Conservation (phyloP, 108 stramenopile species). For the Skeletonema tropicum region DNA sequence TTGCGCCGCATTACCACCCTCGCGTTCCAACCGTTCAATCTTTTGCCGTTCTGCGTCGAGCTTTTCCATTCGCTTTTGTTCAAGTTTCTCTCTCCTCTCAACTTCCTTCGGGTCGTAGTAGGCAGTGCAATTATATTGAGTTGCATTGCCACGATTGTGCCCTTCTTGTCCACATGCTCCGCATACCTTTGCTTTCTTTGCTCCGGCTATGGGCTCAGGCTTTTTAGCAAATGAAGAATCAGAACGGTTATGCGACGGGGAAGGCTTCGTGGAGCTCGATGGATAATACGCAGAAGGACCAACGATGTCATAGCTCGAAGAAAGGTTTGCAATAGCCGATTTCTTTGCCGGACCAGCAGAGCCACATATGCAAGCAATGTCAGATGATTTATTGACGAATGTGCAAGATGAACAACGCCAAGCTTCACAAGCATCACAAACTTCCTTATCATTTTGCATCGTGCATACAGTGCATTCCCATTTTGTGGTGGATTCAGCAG, state of each 20-base stretch:
- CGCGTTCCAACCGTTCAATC: slow-evolving; percentile 27
- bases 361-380: background rate
- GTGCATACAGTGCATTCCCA: slow-evolving; percentile 1
- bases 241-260: background rate
- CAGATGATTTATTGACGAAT: background rate
- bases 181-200: slow-evolving; percentile 33
- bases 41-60: slow-evolving; percentile 23
- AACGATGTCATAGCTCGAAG: background rate
- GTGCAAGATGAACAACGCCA: background rate
- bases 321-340: too few species aligned
- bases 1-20: slow-evolving; percentile 19
- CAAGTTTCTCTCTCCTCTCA: slow-evolving; percentile 40
- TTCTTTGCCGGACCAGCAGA: background rate
- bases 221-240: background rate
- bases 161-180: slow-evolving; percentile 57
- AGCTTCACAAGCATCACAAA: background rate
- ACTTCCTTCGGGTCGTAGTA: slow-evolving; percentile 52
- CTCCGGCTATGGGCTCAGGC: background rate
- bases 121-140: slow-evolving; percentile 44
- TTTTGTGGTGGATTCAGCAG: background rate
- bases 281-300: background rate
- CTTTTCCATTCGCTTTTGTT: slow-evolving; percentile 33
- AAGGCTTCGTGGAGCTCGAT: background rate
- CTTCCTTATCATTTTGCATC: background rate
- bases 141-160: slow-evolving; percentile 55